Conservation (phyloP, 2,329 filamentous ascomycete genomes). For the Bipolaris cookei region DNA sequence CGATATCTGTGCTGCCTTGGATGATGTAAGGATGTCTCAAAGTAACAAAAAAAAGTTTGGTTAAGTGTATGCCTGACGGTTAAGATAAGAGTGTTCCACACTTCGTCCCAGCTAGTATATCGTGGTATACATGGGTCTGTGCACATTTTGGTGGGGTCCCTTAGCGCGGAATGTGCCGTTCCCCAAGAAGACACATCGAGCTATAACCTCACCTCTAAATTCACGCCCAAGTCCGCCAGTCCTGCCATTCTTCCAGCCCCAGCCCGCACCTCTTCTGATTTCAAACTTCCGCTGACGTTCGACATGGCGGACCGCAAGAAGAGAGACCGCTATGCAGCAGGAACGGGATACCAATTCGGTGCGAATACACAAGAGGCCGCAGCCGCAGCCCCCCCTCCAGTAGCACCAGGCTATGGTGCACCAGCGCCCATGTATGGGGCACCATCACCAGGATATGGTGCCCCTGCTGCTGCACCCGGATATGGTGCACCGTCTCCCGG, state of each 20-base stretch:
- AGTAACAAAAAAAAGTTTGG: not conserved
- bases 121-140: slow-evolving; percentile 18
- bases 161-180: slow-evolving; percentile 40
- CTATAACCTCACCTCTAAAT: slow-evolving; percentile 32
- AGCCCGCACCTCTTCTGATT: slow-evolving; percentile 12
- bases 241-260: slow-evolving; percentile 18
- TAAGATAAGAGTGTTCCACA: slow-evolving; percentile 3
- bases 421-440: slow-evolving; percentile 50
- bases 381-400: slow-evolving; percentile 53
- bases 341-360: slow-evolving; percentile 93
- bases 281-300: slow-evolving; percentile 21
- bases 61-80: slow-evolving; percentile 20
- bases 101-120: slow-evolving; percentile 9
- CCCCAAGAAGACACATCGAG: slow-evolving; percentile 48
- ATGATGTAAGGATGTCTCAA: not conserved
- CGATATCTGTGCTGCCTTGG: not conserved
- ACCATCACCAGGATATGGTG: slow-evolving; percentile 44
- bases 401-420: slow-evolving; percentile 29
- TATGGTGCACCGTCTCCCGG: slow-evolving; percentile 38
- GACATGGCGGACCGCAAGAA: slow-evolving; percentile 66
- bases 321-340: slow-evolving; percentile 93
- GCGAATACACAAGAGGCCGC: slow-evolving; percentile 72
- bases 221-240: slow-evolving; percentile 29
- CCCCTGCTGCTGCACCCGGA: slow-evolving; percentile 49
- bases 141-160: slow-evolving; percentile 28